Evolutionary conservation across 1,284 basidiomycete genomes (phyloP).

Genomic region (Cryptococcus sp.): DNA sequence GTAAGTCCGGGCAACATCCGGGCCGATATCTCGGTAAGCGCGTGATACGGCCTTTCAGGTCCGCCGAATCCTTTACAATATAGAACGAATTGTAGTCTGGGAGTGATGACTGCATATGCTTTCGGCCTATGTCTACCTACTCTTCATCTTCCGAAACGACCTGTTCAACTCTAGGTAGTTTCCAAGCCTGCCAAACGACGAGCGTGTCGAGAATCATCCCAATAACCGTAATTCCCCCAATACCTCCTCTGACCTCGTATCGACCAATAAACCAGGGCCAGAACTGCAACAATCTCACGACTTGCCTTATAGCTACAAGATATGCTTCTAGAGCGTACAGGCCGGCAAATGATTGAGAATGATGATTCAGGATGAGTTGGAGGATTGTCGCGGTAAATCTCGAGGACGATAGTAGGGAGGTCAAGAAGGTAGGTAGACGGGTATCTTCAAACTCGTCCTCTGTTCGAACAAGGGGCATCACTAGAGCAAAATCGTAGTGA

Average conservation of each 20-base stretch:
- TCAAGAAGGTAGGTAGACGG: neutral
- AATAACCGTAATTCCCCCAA: neutral
- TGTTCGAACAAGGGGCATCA: neutral
- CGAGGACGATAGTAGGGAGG: neutral
- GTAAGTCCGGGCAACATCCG: no score
- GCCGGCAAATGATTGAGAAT: constrained; percentile 13
- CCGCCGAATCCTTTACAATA: no score
- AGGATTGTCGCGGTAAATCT: constrained; percentile 2
- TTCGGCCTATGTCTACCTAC: neutral
- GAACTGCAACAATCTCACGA: constrained; percentile 7
- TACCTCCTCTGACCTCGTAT: constrained; percentile 4
- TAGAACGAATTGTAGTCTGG: no score
- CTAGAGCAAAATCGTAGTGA: neutral
- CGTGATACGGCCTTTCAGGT: no score
- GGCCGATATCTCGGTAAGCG: no score
- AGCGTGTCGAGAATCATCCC: neutral
- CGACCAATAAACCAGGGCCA: constrained; percentile 9
- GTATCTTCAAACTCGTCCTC: neutral
- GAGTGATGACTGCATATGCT: no score
- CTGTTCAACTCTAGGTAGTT: constrained; percentile 5
- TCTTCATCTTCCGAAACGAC: constrained; percentile 7
- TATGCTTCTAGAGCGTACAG: constrained; percentile 11
- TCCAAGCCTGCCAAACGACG: constrained; percentile 7
- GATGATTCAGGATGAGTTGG: constrained; percentile 10
- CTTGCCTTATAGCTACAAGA: constrained; percentile 1